A percentile compares a stretch with the other conserved stretches of the same genome.
These are phyloP conservation scores for Colletotrichum destructivum DNA, from an alignment of 2,329 filamentous ascomycete genomes.

Conservation along the genomic window DNA sequence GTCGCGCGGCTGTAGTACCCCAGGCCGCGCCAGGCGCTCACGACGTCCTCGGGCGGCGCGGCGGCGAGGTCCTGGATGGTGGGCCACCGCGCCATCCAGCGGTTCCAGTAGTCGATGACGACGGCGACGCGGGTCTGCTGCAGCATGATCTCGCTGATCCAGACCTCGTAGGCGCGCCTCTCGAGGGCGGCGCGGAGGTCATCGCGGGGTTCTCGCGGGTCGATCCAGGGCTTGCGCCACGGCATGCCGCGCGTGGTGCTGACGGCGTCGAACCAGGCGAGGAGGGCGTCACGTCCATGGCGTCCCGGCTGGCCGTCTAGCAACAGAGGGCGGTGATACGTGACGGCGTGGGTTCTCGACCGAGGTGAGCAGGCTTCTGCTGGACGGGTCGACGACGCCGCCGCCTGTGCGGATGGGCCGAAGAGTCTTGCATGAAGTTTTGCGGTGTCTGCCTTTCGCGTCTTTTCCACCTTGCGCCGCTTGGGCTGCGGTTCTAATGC, in stretches of 20 bases:
- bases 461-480: constrained; percentile 26
- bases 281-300: constrained; percentile 54
- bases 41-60: constrained; percentile 69
- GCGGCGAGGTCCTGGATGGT: constrained; percentile 69
- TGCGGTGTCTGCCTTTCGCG: constrained; percentile 20
- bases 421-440: constrained; percentile 28
- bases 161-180: constrained; percentile 74
- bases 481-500: constrained; percentile 27
- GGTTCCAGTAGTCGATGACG: constrained; percentile 75
- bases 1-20: constrained; percentile 77
- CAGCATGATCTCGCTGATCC: constrained; percentile 78
- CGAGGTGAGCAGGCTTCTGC: constrained; percentile 7
- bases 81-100: constrained; percentile 74
- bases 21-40: constrained; percentile 72
- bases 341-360: constrained; percentile 51
- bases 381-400: too few species aligned
- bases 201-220: constrained; percentile 52
- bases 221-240: constrained; percentile 72
- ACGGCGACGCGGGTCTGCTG: constrained; percentile 76
- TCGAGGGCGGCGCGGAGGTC: constrained; percentile 62
- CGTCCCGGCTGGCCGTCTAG: constrained; percentile 55
- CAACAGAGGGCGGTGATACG: constrained; percentile 67
- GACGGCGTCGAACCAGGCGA: constrained; percentile 67
- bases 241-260: constrained; percentile 67
- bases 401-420: background rate